phyloP scores from a whole-genome alignment of 2,329 filamentous ascomycete genomes.

The Epichloe sibirici region DNA sequence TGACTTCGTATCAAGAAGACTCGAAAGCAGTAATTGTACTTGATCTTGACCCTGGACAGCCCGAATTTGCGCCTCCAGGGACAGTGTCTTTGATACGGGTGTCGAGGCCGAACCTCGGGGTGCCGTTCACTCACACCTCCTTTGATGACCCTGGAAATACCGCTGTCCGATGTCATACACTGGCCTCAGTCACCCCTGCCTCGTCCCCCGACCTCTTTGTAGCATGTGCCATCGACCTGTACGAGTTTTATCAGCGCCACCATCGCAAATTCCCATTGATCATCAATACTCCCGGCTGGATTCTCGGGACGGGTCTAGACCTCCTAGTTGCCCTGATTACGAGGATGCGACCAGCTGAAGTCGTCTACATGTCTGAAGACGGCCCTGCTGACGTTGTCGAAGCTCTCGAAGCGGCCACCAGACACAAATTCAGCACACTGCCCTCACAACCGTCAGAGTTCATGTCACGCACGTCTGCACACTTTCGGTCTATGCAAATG shows the following conservation, averaged over 20 bases:
- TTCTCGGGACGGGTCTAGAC: constrained; percentile 57
- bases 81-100: constrained; percentile 56
- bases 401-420: constrained; percentile 33
- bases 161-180: constrained; percentile 49
- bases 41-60: constrained; percentile 67
- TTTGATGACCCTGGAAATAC: constrained; percentile 19
- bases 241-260: constrained; percentile 40
- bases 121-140: constrained; percentile 51
- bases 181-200: constrained; percentile 53
- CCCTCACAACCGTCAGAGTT: constrained; percentile 47
- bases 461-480: constrained; percentile 46
- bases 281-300: constrained; percentile 65
- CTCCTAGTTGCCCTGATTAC: constrained; percentile 46
- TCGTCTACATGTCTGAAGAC: constrained; percentile 57
- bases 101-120: constrained; percentile 47
- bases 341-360: constrained; percentile 42
- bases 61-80: constrained; percentile 60
- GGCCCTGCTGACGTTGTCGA: constrained; percentile 47
- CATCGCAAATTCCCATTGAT: constrained; percentile 43
- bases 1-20: constrained; percentile 30
- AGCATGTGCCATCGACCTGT: constrained; percentile 50
- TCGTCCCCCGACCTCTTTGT: constrained; percentile 56
- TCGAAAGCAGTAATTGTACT: constrained; percentile 33
- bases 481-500: constrained; percentile 62
- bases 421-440: constrained; percentile 35